Conservation (phyloP, 306 rosid genomes). For the Acacia crassicarpa region DNA sequence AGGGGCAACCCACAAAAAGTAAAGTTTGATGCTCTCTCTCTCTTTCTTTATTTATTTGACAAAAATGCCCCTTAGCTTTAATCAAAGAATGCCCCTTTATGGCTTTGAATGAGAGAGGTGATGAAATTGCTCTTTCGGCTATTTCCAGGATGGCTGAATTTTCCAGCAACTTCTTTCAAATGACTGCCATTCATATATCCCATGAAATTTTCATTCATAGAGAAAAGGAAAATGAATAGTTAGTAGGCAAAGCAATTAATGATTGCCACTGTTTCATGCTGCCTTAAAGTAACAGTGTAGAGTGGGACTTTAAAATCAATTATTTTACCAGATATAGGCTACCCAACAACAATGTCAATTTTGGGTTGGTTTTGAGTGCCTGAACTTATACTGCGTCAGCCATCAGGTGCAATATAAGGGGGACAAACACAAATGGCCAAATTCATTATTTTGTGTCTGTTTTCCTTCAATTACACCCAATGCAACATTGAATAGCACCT, state of each 20-base stretch:
- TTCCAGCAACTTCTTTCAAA: constrained; percentile 40
- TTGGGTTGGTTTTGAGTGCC: constrained; percentile 18
- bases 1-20: constrained; percentile 46
- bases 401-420: background rate
- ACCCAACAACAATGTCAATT: constrained; percentile 7
- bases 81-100: constrained; percentile 67
- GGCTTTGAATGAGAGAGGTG: constrained; percentile 56
- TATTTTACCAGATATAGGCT: background rate
- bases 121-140: constrained; percentile 64
- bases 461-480: background rate
- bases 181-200: constrained; percentile 31
- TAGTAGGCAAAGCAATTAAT: background rate
- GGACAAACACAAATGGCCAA: background rate
- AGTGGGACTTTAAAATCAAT: constrained; percentile 18
- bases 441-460: background rate
- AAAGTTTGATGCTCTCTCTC: constrained; percentile 56
- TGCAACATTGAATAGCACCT: background rate
- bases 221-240: background rate
- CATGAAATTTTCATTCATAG: constrained; percentile 1
- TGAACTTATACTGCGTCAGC: background rate
- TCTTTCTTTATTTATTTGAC: constrained; percentile 56
- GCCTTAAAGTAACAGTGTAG: constrained; percentile 1
- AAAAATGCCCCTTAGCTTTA: constrained; percentile 87
- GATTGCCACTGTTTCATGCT: background rate
- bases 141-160: constrained; percentile 52